Evolutionary conservation across 108 stramenopile species (phyloP).

Genomic region (Discostella pseudostelligera): DNA sequence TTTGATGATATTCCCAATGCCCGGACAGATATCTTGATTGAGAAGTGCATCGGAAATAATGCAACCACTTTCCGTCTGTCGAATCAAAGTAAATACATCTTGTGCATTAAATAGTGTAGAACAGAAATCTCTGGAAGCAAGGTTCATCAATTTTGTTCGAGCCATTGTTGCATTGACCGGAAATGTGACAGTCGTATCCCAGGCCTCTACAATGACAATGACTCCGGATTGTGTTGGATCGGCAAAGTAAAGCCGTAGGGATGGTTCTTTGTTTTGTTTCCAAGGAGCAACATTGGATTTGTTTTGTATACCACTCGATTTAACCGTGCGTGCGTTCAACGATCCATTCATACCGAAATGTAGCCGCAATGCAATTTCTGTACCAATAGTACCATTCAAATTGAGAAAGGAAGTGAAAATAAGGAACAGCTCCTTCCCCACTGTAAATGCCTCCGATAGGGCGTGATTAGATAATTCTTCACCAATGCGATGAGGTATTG

Average conservation of each 20-base stretch:
- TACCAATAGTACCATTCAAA: background rate
- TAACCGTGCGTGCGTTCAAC: slow-evolving; percentile 24
- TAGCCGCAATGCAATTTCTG: slow-evolving; percentile 50
- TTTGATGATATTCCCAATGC: slow-evolving; percentile 74
- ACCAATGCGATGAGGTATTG: slow-evolving; percentile 9
- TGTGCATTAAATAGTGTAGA: slow-evolving; percentile 42
- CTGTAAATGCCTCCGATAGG: slow-evolving; percentile 49
- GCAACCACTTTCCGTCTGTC: slow-evolving; percentile 19
- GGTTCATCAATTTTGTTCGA: slow-evolving; percentile 43
- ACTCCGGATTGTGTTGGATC: slow-evolving; percentile 8
- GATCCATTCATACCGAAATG: slow-evolving; percentile 75
- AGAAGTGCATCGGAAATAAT: slow-evolving; percentile 61
- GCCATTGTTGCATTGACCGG: slow-evolving; percentile 43
- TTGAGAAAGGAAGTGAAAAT: slow-evolving; percentile 32
- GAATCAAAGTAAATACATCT: slow-evolving; percentile 40
- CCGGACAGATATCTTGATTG: slow-evolving; percentile 60
- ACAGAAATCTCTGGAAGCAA: slow-evolving; percentile 46
- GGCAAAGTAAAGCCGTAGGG: slow-evolving; percentile 32
- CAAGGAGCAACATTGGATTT: slow-evolving; percentile 25
- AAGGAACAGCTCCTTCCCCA: slow-evolving; percentile 71
- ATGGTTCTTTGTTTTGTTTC: slow-evolving; percentile 37
- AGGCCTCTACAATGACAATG: slow-evolving; percentile 34
- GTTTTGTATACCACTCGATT: slow-evolving; percentile 6
- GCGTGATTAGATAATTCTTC: slow-evolving; percentile 16
- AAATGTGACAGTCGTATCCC: slow-evolving; percentile 38